These are phyloP conservation scores for Apiospora sp. DNA, from an alignment of 2,329 filamentous ascomycete genomes.

Conservation along the genomic window DNA sequence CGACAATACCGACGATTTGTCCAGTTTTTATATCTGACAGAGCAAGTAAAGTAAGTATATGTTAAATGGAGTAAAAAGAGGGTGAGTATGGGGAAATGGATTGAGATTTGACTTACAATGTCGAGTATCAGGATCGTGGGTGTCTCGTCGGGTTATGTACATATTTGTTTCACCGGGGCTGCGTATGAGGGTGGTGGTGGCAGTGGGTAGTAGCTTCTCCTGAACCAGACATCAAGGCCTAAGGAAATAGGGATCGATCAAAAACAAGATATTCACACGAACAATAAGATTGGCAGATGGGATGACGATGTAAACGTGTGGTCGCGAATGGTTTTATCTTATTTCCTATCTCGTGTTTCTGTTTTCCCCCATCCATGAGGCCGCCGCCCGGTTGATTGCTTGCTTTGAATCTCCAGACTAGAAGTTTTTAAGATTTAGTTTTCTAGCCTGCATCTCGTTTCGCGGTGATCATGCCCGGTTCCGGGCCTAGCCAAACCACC, in stretches of 20 bases:
- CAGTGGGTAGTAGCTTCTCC: background rate
- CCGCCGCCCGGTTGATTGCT: background rate
- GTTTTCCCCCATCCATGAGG: background rate
- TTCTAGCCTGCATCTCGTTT: background rate
- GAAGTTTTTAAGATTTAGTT: background rate
- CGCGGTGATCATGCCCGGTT: slow-evolving; percentile 7
- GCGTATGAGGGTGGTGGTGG: background rate
- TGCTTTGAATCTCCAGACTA: background rate
- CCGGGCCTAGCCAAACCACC: slow-evolving; percentile 6
- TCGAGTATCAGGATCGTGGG: background rate
- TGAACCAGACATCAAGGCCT: background rate
- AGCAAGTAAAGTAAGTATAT: background rate
- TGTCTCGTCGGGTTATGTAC: background rate
- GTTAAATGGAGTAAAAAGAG: background rate
- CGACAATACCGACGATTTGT: slow-evolving; percentile 14
- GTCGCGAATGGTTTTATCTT: background rate
- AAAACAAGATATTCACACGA: background rate
- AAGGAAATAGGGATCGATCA: background rate
- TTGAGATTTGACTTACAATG: background rate
- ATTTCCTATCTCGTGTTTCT: background rate
- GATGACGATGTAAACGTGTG: too few relatives aligned
- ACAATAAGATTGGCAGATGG: too few relatives aligned
- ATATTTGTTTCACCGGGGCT: background rate
- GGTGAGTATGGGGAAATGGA: background rate
- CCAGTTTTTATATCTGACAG: background rate